phyloP scores from a whole-genome alignment of 108 stramenopile species.

The Epipyxis sp. region DNA sequence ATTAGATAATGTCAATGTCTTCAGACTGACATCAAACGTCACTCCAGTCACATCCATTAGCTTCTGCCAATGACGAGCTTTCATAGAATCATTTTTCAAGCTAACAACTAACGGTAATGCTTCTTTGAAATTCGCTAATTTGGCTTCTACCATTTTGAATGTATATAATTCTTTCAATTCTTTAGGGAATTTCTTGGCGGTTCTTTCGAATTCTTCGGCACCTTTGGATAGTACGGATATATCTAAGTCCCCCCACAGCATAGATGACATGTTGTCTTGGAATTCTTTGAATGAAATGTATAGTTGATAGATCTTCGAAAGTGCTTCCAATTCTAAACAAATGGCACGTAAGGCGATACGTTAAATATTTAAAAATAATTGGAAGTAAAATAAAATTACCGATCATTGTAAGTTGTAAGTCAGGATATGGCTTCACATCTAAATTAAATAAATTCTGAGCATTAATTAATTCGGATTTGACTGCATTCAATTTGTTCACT shows the following conservation, averaged over 20 bases:
- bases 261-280: conserved; percentile 41
- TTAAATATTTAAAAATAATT: conserved; percentile 38
- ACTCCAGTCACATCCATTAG: conserved; percentile 64
- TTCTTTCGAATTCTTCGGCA: conserved; percentile 54
- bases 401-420: conserved; percentile 41
- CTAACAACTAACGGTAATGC: conserved; percentile 63
- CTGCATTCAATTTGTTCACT: conserved; percentile 31
- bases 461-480: conserved; percentile 52
- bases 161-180: conserved; percentile 57
- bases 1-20: conserved; percentile 59
- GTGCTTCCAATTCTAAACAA: conserved; percentile 56
- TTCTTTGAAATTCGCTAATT: conserved; percentile 61
- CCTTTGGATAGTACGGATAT: conserved; percentile 49
- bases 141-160: conserved; percentile 45
- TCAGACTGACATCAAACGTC: conserved; percentile 58
- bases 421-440: conserved; percentile 57
- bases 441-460: conserved; percentile 66
- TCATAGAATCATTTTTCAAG: conserved; percentile 73
- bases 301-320: conserved; percentile 52
- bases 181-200: conserved; percentile 50
- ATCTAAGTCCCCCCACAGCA: conserved; percentile 61
- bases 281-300: conserved; percentile 56
- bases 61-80: conserved; percentile 64
- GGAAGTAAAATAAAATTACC: no score
- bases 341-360: no score